Evolutionary conservation across 73 alveolate genomes (phyloP).

Genomic region (Breviolum minutum): DNA sequence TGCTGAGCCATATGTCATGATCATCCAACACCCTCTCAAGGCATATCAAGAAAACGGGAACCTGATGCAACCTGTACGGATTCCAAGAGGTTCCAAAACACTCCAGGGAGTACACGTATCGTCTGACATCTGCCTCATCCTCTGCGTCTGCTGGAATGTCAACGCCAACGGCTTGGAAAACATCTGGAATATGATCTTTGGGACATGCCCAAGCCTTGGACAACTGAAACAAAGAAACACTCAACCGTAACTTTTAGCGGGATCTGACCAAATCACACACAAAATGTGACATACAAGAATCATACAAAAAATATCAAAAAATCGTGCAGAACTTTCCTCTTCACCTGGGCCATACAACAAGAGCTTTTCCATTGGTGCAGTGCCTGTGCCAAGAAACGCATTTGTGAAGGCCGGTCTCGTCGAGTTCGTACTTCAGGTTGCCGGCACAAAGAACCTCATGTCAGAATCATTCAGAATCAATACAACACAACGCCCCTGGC

Average conservation of each 20-base stretch:
- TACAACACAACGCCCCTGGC: too few species aligned
- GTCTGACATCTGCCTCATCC: neutral
- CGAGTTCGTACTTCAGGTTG: slow-evolving; percentile 57
- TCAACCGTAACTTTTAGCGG: neutral
- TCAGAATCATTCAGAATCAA: neutral
- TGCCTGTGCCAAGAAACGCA: neutral
- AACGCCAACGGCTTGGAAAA: neutral
- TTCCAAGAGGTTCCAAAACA: too few species aligned
- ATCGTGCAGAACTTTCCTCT: too few species aligned
- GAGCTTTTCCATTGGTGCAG: too few species aligned
- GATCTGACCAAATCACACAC: neutral
- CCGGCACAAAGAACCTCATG: slow-evolving; percentile 53
- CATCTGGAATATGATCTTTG: neutral
- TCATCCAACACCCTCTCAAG: neutral
- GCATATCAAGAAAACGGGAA: too few species aligned
- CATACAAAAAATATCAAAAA: too few species aligned
- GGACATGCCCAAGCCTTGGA: slow-evolving; percentile 22
- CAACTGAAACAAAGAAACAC: too few species aligned
- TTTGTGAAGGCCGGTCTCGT: slow-evolving; percentile 43
- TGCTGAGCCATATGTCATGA: neutral
- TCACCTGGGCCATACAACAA: too few species aligned
- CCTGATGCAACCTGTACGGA: too few species aligned
- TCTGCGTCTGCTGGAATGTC: neutral
- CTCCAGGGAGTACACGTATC: too few species aligned
- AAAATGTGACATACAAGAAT: too few species aligned